Base-by-base conservation (phyloP, 306 rosid genomes). In the Arachis stenosperma region DNA sequence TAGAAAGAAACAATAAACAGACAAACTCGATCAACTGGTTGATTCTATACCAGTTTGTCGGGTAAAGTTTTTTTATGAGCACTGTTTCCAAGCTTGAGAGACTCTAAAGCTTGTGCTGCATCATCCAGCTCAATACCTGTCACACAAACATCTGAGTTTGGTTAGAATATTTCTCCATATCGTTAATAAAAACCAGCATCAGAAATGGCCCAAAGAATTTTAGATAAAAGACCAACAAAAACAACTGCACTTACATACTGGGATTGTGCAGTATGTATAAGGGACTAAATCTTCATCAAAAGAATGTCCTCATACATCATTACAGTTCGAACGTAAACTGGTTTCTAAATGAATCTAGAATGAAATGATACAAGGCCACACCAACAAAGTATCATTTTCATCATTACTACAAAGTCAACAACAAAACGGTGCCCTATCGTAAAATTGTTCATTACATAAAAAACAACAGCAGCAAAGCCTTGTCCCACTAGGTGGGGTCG, bases 31-130 rank as follows among this genome's bases (percentile, higher is more conserved):
- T 43, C 60, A 42, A 27, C 50, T 39, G 62, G 62, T 41, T 36
- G 59, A 61, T 59, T 59, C 52, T 29, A 76, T 83, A 91, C 97
- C 93, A 83, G 65, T 39, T 84, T 90, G 76, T 86, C 89, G 36
- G 87, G 86, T 64, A 83, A 67, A 83, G n/a, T 46, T 13, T 68
- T 77, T 70, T 69, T 79, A 57, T 7, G 55, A 69, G 82, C 75
- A 56, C 66, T 6, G 73, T 56, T 41, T 74, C 90, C 87, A 77
- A 52, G 42, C 61, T 75, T 71, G 42, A 67, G 75, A 67, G 87
- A 55, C 46, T 70, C 84, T 58, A 37, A 36, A 48, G 84, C 75
- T 61, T 73, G 80, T 12, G 56, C 73, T 50, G 84, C 71, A 57
- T 78, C 87, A 76, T 73, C 80, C 46, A 70, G 30, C 7, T 65